Conservation (phyloP, 2,329 filamentous ascomycete genomes). For the Pyrenochaeta sp. region DNA sequence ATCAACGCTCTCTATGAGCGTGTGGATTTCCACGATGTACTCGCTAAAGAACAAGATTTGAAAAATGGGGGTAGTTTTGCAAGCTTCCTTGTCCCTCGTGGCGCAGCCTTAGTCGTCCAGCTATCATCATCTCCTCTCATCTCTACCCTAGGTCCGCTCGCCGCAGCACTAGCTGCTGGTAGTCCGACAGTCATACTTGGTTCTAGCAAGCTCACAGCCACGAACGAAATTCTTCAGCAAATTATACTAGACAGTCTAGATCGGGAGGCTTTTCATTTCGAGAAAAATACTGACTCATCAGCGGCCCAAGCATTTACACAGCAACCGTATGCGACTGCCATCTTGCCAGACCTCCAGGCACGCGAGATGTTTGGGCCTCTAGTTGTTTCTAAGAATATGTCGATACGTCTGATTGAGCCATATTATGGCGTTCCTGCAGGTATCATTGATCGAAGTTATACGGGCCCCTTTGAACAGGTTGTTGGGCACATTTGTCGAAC, state of each 20-base stretch:
- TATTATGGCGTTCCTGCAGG: not conserved
- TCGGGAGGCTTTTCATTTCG: constrained; percentile 4
- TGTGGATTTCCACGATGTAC: not conserved
- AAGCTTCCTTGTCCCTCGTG: not conserved
- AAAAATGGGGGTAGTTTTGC: not conserved
- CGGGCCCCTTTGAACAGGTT: not conserved
- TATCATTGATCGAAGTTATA: not conserved
- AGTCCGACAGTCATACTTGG: constrained; percentile 1
- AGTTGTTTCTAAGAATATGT: not conserved
- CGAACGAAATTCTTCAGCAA: not conserved
- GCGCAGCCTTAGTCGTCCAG: not conserved
- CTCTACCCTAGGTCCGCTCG: constrained; percentile 2
- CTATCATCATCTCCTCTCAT: not conserved
- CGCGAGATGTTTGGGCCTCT: too few relatives aligned
- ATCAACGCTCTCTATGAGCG: not conserved
- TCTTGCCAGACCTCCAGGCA: not conserved
- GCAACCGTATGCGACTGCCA: too few relatives aligned
- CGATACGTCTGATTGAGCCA: not conserved
- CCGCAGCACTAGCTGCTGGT: constrained; percentile 1
- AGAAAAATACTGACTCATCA: not conserved
- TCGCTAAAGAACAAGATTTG: too few relatives aligned
- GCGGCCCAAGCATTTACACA: too few relatives aligned
- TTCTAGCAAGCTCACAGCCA: not conserved
- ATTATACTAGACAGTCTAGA: constrained; percentile 1
- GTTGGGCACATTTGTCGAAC: too few relatives aligned